Base-by-base conservation (phyloP, 1,284 basidiomycete species). In the Moesziomyces antarcticus region DNA sequence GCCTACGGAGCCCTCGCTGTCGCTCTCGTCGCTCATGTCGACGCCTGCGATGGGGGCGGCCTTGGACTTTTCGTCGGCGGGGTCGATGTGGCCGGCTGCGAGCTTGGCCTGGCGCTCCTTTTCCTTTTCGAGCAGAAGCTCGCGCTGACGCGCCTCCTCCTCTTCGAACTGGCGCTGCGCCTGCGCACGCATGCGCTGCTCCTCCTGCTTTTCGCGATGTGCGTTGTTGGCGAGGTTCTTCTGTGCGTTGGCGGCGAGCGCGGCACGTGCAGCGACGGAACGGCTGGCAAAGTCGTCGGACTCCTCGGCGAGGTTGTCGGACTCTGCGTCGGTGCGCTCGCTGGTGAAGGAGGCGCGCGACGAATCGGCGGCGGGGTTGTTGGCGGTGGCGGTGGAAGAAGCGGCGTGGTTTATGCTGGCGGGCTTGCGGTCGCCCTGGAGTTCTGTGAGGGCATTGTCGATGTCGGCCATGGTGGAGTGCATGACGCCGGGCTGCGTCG, bases 391-490 rank as follows among this genome's bases (percentile, higher is more conserved):
- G n/a, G 45, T 13, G 44, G 49, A 48, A 42, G 44, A 5, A 1
- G 25, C 6, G 25, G 5, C 40, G 25, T 49, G 50, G 21, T 56
- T 70, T 47, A 55, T 18, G 50, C 56, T 44, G 24, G 52, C 14
- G 7, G 59, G 48, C 11, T 65, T 73, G 25, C 66, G 64, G 27
- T 63, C 53, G 56, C 63, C 56, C 24, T 79, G 74, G 9, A 83
- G 57, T 46, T 81, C 79, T 33, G 80, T 78, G 37, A 83, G 69
- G 5, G 81, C 81, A n/a, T 79, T 72, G 61, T 83, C 81, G 43
- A 83, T 79, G 55, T 83, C 81, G 51, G 79, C 79, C 80, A 83
- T 83, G 37, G 81, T 83, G 48, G 76, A 73, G 52, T 79, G 78
- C 79, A 83, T 78, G 24, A 79, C 79, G 43, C 79, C 78, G 0